Conservation (phyloP, 225 moss, liverwort and hornwort species). For the Bryoerythrophyllum caledonicum region DNA sequence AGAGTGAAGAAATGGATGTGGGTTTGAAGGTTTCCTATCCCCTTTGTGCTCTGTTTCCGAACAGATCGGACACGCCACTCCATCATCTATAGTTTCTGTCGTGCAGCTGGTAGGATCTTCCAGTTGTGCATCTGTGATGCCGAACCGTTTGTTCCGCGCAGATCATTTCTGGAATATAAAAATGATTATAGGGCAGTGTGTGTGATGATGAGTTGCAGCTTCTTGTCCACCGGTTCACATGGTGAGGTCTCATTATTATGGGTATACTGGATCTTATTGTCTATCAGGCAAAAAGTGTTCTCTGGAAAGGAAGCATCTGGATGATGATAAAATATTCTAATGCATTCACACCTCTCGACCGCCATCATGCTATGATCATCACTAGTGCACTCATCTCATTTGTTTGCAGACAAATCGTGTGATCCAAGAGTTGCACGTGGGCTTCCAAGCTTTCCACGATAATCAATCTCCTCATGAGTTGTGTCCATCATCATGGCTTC, state of each 20-base stretch:
- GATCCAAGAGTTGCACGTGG: slow-evolving; percentile 15
- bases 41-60: background rate
- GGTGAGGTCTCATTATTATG: background rate
- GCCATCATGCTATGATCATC: background rate
- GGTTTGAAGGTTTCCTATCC: too few species aligned
- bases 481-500: background rate
- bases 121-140: background rate
- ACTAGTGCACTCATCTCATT: slow-evolving; percentile 9
- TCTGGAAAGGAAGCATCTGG: background rate
- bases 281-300: background rate
- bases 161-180: too few species aligned
- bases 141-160: background rate
- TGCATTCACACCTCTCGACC: background rate
- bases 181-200: background rate
- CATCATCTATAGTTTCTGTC: background rate
- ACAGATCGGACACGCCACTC: background rate
- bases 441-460: slow-evolving; percentile 8
- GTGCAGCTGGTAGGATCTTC: background rate
- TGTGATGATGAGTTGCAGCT: background rate
- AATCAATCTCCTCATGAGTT: background rate
- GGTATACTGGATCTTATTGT: background rate
- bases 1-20: background rate
- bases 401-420: background rate
- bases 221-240: background rate
- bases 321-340: background rate